Percentiles rank a stretch among this genome's conserved stretches.
Evolutionary conservation across 805 yeast species (phyloP).

Genomic region (Sugiyamaella smithiae): DNA sequence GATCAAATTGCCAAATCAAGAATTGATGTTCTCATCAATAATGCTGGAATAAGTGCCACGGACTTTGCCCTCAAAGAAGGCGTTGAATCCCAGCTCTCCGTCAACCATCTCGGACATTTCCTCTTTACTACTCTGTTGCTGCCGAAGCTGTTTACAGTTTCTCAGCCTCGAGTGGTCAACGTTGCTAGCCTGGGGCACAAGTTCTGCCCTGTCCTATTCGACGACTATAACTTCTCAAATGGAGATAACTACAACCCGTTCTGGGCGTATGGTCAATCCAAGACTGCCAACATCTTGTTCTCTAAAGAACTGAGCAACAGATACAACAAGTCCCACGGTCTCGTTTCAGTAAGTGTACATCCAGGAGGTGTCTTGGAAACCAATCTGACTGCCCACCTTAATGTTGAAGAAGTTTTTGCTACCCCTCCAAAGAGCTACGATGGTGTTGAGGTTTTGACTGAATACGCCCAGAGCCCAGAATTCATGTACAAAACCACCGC

Average conservation of each 20-base stretch:
- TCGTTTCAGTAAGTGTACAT: slow-evolving; percentile 11
- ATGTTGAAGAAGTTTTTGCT: slow-evolving; percentile 1
- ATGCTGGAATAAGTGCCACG: slow-evolving; percentile 77
- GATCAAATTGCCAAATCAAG: slow-evolving; percentile 13
- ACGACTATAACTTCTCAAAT: slow-evolving; percentile 6
- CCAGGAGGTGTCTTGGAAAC: slow-evolving; percentile 11
- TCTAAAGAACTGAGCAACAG: slow-evolving; percentile 10
- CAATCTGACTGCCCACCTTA: slow-evolving; percentile 11
- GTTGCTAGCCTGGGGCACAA: slow-evolving; percentile 10
- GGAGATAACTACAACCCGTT: slow-evolving; percentile 11
- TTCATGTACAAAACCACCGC: background rate
- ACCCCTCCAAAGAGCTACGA: slow-evolving; percentile 4
- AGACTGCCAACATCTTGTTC: slow-evolving; percentile 17
- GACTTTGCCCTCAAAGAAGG: slow-evolving; percentile 67
- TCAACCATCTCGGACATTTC: slow-evolving; percentile 74
- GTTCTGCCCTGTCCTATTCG: slow-evolving; percentile 8
- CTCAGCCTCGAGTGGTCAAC: slow-evolving; percentile 11
- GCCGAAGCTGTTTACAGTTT: slow-evolving; percentile 7
- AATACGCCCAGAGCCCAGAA: background rate
- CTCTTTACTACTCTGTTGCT: slow-evolving; percentile 49
- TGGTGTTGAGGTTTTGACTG: background rate
- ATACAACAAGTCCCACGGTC: slow-evolving; percentile 12
- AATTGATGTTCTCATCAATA: slow-evolving; percentile 66
- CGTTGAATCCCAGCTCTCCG: slow-evolving; percentile 76
- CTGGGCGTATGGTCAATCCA: slow-evolving; percentile 19